Evolutionary conservation across 2,329 filamentous ascomycete genomes (phyloP).

Genomic region (Aspergillus floridensis): DNA sequence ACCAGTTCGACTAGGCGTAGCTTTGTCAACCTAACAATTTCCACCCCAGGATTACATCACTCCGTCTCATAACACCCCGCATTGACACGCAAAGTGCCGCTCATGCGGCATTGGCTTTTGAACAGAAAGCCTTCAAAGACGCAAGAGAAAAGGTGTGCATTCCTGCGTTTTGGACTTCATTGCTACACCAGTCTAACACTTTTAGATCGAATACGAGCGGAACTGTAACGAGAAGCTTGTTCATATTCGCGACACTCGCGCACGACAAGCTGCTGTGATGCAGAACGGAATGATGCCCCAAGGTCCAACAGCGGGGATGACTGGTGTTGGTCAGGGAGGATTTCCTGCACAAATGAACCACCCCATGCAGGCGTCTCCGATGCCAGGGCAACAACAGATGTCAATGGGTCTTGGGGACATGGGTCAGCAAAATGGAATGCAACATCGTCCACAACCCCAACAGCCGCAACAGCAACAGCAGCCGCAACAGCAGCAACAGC

Average conservation of each 20-base stretch:
- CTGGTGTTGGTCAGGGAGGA: slow-evolving; percentile 39
- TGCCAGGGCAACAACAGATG: slow-evolving; percentile 41
- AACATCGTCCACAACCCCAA: slow-evolving; percentile 35
- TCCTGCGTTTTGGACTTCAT: background rate
- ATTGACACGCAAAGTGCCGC: slow-evolving; percentile 39
- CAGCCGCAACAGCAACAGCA: slow-evolving; percentile 29
- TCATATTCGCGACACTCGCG: slow-evolving; percentile 45
- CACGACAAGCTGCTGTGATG: slow-evolving; percentile 42
- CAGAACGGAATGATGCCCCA: slow-evolving; percentile 42
- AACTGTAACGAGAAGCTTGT: slow-evolving; percentile 45
- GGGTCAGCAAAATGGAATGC: slow-evolving; percentile 33
- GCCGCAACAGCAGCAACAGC: slow-evolving; percentile 22
- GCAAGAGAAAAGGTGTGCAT: slow-evolving; percentile 33
- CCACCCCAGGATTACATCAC: slow-evolving; percentile 42
- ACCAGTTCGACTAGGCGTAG: background rate
- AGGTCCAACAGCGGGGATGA: slow-evolving; percentile 30
- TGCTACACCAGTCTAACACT: slow-evolving; percentile 1
- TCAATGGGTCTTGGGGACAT: slow-evolving; percentile 36
- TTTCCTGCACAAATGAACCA: slow-evolving; percentile 52
- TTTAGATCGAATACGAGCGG: slow-evolving; percentile 44
- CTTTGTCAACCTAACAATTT: slow-evolving; percentile 9
- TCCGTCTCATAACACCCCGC: slow-evolving; percentile 46
- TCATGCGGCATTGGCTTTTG: slow-evolving; percentile 44
- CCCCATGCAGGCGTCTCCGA: slow-evolving; percentile 51
- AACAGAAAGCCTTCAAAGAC: slow-evolving; percentile 46